Evolutionary conservation across 78 protist genomes (phyloP), one percentile per base, ranked within the genome.

Genomic region (Polysphondylium violaceum): DNA sequence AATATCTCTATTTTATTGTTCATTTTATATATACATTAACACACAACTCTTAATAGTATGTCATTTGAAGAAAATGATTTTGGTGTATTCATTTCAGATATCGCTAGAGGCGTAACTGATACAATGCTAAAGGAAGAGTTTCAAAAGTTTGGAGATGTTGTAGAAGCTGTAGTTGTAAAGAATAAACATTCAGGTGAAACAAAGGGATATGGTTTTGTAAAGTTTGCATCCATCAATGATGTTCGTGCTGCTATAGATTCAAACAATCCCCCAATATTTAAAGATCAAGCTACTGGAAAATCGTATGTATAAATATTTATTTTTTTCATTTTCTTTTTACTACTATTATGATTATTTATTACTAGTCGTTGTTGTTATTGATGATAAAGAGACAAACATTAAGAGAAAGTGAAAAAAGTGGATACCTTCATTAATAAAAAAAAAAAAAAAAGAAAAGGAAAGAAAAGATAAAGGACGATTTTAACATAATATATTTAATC

Each of bases 161-260:
- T 67, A 53, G 91, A 83, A 4, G 91, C 91, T 2, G 63, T 67
- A 6, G 91, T 83, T n/a, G 91, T 83, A 55, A 83, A 83, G 63
- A 83, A 83, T 36, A 83, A 83, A 33, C 91, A 83, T 50, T 83
- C 91, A 23, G 91, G 91, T 17, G 91, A 83, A 44, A 83, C 91
- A 6, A 83, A 83, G 44, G 91, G 91, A 23, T 83, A 83, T 69
- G 91, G 91, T 59, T 83, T 83, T 44, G 91, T 83, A 5, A 83
- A 83, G 51, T 83, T 83, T 69, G 67, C 55, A 59, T 44, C 23
- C n/a, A 29, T 59, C 50, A 16, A 51, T 5, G 91, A 83, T 4
- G 75, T 58, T 31, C 53, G 43, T 27, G 40, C 44, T 38, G 77
- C 91, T 2, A 43, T 67, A 43, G 81, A 83, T 23, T 68, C 50